Conservation (phyloP, 441 rosid species). For the Hura crepitans region DNA sequence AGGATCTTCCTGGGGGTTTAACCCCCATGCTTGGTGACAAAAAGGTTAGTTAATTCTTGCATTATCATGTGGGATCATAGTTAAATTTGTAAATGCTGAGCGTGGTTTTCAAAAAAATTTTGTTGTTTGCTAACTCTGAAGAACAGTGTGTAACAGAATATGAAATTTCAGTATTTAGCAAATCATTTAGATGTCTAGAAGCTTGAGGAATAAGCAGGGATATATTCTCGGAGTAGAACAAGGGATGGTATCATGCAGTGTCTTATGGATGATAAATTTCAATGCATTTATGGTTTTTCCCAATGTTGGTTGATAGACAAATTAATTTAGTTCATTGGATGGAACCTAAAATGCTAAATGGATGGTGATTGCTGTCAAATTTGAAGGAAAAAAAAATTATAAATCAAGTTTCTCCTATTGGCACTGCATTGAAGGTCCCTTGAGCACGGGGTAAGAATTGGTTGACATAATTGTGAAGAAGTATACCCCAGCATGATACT, state of each 20-base stretch:
- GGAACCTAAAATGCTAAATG: background rate
- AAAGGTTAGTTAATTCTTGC: conserved; percentile 56
- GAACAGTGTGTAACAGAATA: background rate
- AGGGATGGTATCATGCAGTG: background rate
- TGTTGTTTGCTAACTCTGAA: background rate
- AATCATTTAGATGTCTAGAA: background rate
- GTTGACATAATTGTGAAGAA: background rate
- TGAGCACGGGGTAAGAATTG: background rate
- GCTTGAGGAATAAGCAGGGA: background rate
- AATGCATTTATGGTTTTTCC: background rate
- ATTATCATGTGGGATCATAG: background rate
- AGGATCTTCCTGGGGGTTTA: conserved; percentile 78
- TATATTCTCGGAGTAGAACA: background rate
- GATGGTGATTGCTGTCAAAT: background rate
- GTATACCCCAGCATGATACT: background rate
- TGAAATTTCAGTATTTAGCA: background rate
- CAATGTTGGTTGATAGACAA: background rate
- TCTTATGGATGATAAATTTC: background rate
- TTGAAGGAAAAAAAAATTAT: background rate
- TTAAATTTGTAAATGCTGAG: background rate
- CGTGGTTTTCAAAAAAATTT: background rate
- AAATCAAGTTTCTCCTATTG: background rate
- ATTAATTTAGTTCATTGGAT: background rate
- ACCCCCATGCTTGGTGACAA: conserved; percentile 98
- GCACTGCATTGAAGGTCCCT: background rate